These are phyloP conservation scores for Rhazya stricta DNA, from an alignment of 257 asterid genomes.

Conservation along the genomic window DNA sequence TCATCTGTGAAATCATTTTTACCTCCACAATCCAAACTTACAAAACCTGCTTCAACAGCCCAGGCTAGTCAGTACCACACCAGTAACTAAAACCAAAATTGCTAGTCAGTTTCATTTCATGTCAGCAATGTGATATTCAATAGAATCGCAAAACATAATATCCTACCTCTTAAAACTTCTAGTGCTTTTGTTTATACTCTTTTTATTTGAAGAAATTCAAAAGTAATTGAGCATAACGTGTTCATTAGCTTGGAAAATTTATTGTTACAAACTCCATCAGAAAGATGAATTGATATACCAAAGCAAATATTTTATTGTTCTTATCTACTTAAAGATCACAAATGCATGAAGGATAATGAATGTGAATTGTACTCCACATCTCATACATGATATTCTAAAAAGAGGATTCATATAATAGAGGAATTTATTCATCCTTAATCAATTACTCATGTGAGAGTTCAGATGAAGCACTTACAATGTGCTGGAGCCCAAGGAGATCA, in stretches of 20 bases:
- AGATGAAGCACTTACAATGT: neutral
- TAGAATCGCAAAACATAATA: neutral
- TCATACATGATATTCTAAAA: neutral
- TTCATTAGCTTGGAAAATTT: neutral
- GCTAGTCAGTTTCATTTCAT: neutral
- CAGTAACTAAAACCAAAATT: neutral
- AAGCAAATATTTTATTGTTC: neutral
- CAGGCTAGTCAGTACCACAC: slow-evolving; percentile 9
- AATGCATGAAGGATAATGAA: neutral
- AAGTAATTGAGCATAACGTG: neutral
- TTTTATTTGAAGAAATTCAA: neutral
- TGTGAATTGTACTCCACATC: neutral
- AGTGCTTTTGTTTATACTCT: neutral
- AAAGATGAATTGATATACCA: neutral
- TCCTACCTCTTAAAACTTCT: neutral
- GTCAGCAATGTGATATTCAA: neutral
- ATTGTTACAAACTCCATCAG: neutral
- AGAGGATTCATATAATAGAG: neutral
- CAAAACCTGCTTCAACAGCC: slow-evolving; percentile 59
- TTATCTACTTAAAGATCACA: neutral
- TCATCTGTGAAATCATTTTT: slow-evolving; percentile 59
- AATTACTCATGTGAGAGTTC: neutral
- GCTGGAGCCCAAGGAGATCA: neutral
- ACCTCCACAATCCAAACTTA: slow-evolving; percentile 94
- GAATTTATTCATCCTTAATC: neutral